Evolutionary conservation across 2,329 filamentous ascomycete genomes (phyloP), one percentile per base, ranked within the genome.

Genomic region (Furcasterigmium sp.): DNA sequence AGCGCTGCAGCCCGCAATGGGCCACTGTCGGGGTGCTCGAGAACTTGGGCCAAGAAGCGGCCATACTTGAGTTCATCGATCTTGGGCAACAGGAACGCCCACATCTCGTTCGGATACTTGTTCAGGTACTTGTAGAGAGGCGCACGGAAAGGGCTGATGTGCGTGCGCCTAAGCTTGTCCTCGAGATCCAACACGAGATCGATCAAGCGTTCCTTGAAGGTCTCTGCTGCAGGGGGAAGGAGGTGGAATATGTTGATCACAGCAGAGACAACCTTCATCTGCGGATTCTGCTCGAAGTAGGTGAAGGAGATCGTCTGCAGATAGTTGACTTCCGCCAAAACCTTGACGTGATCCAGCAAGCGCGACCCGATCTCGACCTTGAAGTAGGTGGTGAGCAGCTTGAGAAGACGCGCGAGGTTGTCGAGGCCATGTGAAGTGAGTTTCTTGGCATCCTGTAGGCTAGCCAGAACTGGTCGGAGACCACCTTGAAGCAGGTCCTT

Each of bases 211-310:
- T 91, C 88, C 63, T 97, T 90, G 61, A 98, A 98, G 14, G 84
- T 82, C 47, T 91, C 87, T 2, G 94, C 94, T 9, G 89, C 89
- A 0, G 88, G 78, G 0, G 94, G 93, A 5, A 99, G 74, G n/a
- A 98, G 76, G 60, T 97, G 91, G 62, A 98, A 98, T 44, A 98
- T 91, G 58, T 95, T 93, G 61, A 98, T 85, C 42, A 97, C 94
- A 0, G 91, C 88, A 3, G 90, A 87, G 29, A 97, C 89, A 37
- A 97, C 86, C 67, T 93, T 95, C 85, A 98, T 95, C 53, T 88
- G 84, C 13, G 80, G 78, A 53, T 93, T 87, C 59, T 97, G 91
- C 61, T 98, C 94, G 46, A 97, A 88, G 52, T 96, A 84, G 2
- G 85, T 91, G 63, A 98, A 98, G 0, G 91, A 96, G 2, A 93